Conservation (phyloP, 164 flowering plant genomes). For the Sedum album region DNA sequence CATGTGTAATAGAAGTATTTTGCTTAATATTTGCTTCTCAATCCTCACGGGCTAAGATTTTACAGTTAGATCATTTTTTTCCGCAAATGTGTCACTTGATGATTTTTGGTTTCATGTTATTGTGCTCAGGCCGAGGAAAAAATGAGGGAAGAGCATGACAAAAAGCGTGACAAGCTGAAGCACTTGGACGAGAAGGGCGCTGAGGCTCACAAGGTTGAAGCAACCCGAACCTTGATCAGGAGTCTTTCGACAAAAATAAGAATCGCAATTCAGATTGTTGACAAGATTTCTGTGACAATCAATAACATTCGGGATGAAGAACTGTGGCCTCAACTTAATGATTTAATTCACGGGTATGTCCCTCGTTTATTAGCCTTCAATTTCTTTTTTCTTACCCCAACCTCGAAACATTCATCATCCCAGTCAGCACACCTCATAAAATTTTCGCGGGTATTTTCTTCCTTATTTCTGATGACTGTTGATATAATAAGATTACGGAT, state of each 20-base stretch:
- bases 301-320: slow-evolving; percentile 86
- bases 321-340: slow-evolving; percentile 79
- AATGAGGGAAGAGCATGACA: slow-evolving; percentile 74
- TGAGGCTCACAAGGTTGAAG: slow-evolving; percentile 60
- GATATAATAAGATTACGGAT: no score
- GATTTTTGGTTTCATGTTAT: neutral
- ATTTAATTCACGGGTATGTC: slow-evolving; percentile 76
- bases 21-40: neutral
- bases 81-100: neutral
- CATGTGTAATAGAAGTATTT: neutral
- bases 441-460: slow-evolving; percentile 43
- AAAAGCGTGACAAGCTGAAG: slow-evolving; percentile 50
- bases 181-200: slow-evolving; percentile 76
- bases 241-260: slow-evolving; percentile 73
- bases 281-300: slow-evolving; percentile 71
- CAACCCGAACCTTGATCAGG: slow-evolving; percentile 50
- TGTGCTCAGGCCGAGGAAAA: slow-evolving; percentile 80
- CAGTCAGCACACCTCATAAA: slow-evolving; percentile 23
- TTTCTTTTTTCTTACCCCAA: no score
- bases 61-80: neutral
- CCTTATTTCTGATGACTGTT: no score
- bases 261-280: slow-evolving; percentile 85
- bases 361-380: neutral
- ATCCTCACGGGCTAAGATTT: neutral
- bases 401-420: no score